A percentile compares a stretch with the other conserved stretches of the same genome.
Evolutionary conservation across 139 green algal species (phyloP).

Genomic region (Picochlorum costavermella): DNA sequence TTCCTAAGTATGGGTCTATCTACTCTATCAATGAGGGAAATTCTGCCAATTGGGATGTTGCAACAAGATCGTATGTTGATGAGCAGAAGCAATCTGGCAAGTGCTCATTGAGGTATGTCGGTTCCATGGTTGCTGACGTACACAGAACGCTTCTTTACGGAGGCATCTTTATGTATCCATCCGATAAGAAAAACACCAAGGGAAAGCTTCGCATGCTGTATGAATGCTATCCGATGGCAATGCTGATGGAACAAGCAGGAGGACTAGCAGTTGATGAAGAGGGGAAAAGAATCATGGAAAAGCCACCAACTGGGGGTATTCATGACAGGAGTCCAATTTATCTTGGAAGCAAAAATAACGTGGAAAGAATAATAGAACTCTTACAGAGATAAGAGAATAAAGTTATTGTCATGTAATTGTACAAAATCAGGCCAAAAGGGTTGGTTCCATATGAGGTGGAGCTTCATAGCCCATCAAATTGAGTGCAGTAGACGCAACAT

Average conservation of each 20-base stretch:
- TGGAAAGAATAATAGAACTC: conserved; percentile 29
- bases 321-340: conserved; percentile 51
- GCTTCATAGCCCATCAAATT: conserved; percentile 84
- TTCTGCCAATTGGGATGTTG: conserved; percentile 35
- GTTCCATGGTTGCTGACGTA: conserved; percentile 68
- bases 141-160: conserved; percentile 70
- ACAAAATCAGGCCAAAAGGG: conserved; percentile 36
- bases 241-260: conserved; percentile 50
- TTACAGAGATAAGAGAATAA: neutral
- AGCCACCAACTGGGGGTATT: conserved; percentile 27
- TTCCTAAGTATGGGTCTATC: conserved; percentile 43
- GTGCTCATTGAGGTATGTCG: conserved; percentile 59
- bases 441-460: conserved; percentile 64
- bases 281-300: conserved; percentile 35
- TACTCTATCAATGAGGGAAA: conserved; percentile 68
- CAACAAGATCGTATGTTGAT: conserved; percentile 46
- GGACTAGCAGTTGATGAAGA: conserved; percentile 32
- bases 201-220: conserved; percentile 71
- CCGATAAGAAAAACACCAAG: conserved; percentile 52
- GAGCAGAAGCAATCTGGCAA: conserved; percentile 45
- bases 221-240: conserved; percentile 64
- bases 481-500: conserved; percentile 86
- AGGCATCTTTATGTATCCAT: conserved; percentile 66
- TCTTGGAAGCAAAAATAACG: conserved; percentile 38
- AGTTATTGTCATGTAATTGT: too few relatives aligned